phyloP scores from a whole-genome alignment of 2,329 filamentous ascomycete genomes.

The Sclerotinia trifoliorum region DNA sequence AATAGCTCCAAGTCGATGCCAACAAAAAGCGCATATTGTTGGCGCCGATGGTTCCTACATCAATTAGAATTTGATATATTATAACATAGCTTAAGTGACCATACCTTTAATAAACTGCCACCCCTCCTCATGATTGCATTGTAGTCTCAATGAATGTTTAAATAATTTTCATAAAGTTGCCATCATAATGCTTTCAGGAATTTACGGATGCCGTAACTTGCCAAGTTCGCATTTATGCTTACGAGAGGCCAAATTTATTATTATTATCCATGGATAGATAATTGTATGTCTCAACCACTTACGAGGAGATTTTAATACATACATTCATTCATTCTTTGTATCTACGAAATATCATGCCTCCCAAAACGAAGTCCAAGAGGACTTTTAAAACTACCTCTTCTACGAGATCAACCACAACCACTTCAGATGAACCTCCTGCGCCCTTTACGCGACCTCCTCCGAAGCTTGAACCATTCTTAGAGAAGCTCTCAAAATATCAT shows the following conservation, averaged over 20 bases:
- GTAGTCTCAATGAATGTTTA: constrained; percentile 26
- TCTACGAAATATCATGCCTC: constrained; percentile 34
- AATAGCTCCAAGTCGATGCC: constrained; percentile 37
- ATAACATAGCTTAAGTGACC: not conserved
- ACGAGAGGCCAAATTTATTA: not conserved
- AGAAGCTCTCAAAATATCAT: constrained; percentile 62
- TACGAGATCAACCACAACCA: constrained; percentile 23
- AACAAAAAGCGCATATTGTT: constrained; percentile 40
- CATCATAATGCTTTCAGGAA: constrained; percentile 12
- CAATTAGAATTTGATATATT: not conserved
- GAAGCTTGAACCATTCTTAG: constrained; percentile 63
- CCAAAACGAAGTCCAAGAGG: constrained; percentile 37
- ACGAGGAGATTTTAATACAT: not conserved
- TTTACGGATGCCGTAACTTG: constrained; percentile 27
- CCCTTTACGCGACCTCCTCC: constrained; percentile 69
- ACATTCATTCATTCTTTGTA: constrained; percentile 3
- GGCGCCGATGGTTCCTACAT: constrained; percentile 34
- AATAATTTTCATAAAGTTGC: constrained; percentile 16
- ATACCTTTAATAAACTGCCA: constrained; percentile 37
- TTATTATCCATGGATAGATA: not conserved
- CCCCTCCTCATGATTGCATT: constrained; percentile 34
- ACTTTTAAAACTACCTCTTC: constrained; percentile 30
- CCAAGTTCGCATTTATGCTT: not conserved
- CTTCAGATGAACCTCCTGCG: constrained; percentile 46
- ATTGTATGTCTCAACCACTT: not conserved